phyloP scores from a whole-genome alignment of 305 asterid genomes.

The Ilex paraguariensis region DNA sequence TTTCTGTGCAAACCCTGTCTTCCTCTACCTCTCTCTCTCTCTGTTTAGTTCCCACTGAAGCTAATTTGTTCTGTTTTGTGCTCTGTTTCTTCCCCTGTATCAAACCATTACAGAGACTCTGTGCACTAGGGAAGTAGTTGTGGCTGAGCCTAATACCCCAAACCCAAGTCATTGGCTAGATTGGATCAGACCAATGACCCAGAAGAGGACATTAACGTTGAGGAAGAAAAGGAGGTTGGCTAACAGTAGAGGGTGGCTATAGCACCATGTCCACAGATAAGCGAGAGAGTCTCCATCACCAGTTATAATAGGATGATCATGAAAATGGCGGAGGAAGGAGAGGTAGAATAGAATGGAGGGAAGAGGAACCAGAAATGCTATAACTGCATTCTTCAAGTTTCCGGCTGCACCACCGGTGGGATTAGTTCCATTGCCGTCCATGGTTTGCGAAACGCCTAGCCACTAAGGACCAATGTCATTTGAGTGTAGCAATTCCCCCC shows the following conservation, averaged over 20 bases:
- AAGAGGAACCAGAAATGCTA: conserved; percentile 65
- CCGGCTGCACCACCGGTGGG: too few species aligned
- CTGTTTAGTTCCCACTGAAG: too few species aligned
- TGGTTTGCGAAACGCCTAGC: too few species aligned
- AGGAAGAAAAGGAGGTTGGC: conserved; percentile 68
- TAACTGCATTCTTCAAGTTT: conserved; percentile 51
- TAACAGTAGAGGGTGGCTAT: conserved; percentile 55
- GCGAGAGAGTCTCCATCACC: conserved; percentile 24
- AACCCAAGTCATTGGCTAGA: conserved; percentile 83
- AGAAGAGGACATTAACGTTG: conserved; percentile 65
- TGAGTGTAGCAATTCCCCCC: too few species aligned
- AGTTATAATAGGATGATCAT: conserved; percentile 14
- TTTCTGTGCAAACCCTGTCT: too few species aligned
- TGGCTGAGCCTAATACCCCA: conserved; percentile 84
- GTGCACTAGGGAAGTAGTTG: conserved; percentile 93
- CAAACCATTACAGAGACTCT: too few species aligned
- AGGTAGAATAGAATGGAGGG: conserved; percentile 72
- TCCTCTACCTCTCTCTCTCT: too few species aligned
- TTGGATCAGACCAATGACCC: too few species aligned
- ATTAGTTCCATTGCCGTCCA: too few species aligned
- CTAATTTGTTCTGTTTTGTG: too few species aligned
- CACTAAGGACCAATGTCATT: too few species aligned
- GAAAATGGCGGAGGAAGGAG: conserved; percentile 52
- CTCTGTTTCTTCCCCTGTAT: too few species aligned
- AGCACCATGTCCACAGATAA: conserved; percentile 71